Evolutionary conservation across 2,329 filamentous ascomycete species (phyloP).

Genomic region (Aspergillus tanneri): DNA sequence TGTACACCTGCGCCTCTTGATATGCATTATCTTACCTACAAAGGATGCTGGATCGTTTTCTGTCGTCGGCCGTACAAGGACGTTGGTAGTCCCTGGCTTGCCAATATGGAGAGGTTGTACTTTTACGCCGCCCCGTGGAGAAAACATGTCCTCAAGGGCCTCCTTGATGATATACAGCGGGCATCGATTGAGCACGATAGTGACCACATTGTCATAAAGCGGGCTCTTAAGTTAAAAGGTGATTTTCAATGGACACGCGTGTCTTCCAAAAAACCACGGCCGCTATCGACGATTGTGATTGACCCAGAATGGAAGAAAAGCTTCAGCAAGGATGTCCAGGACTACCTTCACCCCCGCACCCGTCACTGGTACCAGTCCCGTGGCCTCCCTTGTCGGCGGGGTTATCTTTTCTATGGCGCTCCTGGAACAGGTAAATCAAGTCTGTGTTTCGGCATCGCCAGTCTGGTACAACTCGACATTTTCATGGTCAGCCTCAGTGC

Average conservation of each 20-base stretch:
- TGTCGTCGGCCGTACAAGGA: conserved; percentile 2
- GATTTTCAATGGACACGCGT: conserved; percentile 53
- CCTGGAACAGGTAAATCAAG: conserved; percentile 73
- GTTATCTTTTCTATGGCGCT: conserved; percentile 75
- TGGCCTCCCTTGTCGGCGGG: conserved; percentile 70
- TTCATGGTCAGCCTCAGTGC: conserved; percentile 62
- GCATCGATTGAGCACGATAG: neutral
- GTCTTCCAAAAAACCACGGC: conserved; percentile 46
- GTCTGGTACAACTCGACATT: conserved; percentile 65
- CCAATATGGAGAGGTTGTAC: conserved; percentile 8
- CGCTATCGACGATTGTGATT: conserved; percentile 73
- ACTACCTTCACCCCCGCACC: conserved; percentile 66
- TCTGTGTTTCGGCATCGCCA: conserved; percentile 65
- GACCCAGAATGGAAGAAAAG: conserved; percentile 65
- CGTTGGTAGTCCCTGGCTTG: conserved; percentile 1
- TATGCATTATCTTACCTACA: conserved; percentile 3
- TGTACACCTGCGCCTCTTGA: neutral
- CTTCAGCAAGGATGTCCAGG: conserved; percentile 71
- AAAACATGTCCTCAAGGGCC: conserved; percentile 54
- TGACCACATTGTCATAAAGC: conserved; percentile 30
- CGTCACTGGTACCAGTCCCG: conserved; percentile 23
- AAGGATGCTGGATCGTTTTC: conserved; percentile 1
- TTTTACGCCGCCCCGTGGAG: conserved; percentile 24
- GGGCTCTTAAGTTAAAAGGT: conserved; percentile 43
- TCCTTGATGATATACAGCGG: conserved; percentile 35